These are phyloP conservation scores for Pyricularia grisea DNA, from an alignment of 2,329 filamentous ascomycete genomes.

Conservation along the genomic window DNA sequence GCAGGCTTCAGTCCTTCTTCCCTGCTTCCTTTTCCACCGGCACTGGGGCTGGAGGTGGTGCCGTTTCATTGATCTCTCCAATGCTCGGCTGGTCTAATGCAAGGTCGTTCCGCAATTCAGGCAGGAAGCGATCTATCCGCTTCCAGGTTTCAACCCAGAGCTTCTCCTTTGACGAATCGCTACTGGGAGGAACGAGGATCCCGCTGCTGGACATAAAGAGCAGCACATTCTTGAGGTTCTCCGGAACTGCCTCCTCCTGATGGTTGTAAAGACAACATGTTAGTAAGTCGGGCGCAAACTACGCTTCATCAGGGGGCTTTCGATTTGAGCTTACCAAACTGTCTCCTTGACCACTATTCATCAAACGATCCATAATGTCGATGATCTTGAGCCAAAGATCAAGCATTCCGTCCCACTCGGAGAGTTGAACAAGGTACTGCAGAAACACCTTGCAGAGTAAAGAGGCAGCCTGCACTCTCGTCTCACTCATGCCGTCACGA, in stretches of 20 bases:
- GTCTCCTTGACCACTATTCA: slow-evolving; percentile 91
- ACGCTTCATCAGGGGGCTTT: slow-evolving; percentile 1
- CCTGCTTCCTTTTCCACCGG: neutral
- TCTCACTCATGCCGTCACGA: slow-evolving; percentile 89
- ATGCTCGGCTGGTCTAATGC: slow-evolving; percentile 35
- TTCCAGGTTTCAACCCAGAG: slow-evolving; percentile 58
- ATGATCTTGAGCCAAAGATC: slow-evolving; percentile 89
- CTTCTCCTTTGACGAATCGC: slow-evolving; percentile 43
- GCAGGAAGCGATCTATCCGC: slow-evolving; percentile 55
- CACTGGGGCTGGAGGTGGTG: neutral
- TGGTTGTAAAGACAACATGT: slow-evolving; percentile 1
- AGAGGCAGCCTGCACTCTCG: slow-evolving; percentile 81
- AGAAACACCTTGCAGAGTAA: slow-evolving; percentile 92
- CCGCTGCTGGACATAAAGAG: slow-evolving; percentile 90
- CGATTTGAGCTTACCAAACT: slow-evolving; percentile 55
- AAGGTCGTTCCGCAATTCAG: slow-evolving; percentile 48
- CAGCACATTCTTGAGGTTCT: slow-evolving; percentile 92
- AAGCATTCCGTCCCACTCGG: slow-evolving; percentile 79
- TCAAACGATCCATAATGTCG: slow-evolving; percentile 88
- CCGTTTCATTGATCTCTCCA: neutral
- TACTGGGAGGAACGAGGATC: slow-evolving; percentile 63
- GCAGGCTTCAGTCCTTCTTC: neutral
- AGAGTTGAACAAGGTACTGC: slow-evolving; percentile 79
- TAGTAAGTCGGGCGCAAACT: neutral
- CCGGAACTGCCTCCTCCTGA: slow-evolving; percentile 87